phyloP scores from a whole-genome alignment of 1,284 basidiomycete genomes.

The Tranzscheliella williamsii region DNA sequence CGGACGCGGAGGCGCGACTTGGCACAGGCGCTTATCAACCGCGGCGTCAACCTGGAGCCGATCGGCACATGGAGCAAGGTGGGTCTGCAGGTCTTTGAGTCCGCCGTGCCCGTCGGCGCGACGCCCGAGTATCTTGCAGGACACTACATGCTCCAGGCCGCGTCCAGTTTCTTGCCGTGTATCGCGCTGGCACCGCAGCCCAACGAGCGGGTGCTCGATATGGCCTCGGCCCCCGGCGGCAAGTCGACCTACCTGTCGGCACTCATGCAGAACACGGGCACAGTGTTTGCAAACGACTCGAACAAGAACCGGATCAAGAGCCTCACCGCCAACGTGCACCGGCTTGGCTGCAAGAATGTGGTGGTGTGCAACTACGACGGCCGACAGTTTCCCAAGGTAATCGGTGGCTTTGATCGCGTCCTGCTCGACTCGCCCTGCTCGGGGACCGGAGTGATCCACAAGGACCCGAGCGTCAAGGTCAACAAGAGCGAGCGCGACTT shows the following conservation, averaged over 20 bases:
- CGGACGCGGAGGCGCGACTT: conserved; percentile 90
- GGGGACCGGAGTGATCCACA: conserved; percentile 97
- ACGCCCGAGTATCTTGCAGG: conserved; percentile 99
- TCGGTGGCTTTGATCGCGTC: conserved; percentile 96
- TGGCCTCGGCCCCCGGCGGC: conserved; percentile 97
- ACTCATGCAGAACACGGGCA: conserved; percentile 93
- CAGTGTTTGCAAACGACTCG: conserved; percentile 96
- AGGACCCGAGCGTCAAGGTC: conserved; percentile 94
- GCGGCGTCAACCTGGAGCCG: conserved; percentile 88
- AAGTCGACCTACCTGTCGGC: conserved; percentile 75
- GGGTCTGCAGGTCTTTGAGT: conserved; percentile 96
- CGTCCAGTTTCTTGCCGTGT: conserved; percentile 97
- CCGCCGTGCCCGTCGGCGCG: conserved; percentile 85
- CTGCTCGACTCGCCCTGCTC: conserved; percentile 96
- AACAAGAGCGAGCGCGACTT: conserved; percentile 99
- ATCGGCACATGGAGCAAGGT: conserved; percentile 99
- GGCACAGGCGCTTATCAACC: conserved; percentile 89
- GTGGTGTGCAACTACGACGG: conserved; percentile 97
- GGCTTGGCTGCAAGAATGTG: conserved; percentile 97
- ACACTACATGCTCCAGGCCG: conserved; percentile 99
- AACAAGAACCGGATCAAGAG: conserved; percentile 95
- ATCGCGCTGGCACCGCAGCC: conserved; percentile 92
- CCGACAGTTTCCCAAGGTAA: conserved; percentile 97
- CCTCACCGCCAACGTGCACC: conserved; percentile 92
- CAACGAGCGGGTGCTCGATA: conserved; percentile 91